phyloP scores from a whole-genome alignment of 2,329 filamentous ascomycete species.

The Fusarium aywerte region DNA sequence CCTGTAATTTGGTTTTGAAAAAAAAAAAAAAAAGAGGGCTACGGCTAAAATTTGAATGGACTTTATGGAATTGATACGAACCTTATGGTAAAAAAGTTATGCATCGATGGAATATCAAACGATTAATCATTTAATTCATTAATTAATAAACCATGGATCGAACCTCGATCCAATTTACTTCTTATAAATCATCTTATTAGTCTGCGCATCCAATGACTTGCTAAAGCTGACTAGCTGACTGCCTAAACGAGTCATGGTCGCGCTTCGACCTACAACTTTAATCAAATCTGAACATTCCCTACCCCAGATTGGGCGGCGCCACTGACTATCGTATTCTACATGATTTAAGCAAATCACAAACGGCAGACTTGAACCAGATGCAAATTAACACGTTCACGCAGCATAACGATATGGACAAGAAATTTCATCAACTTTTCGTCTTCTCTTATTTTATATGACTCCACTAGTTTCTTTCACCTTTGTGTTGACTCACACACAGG shows the following conservation, averaged over 20 bases:
- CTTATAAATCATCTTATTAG: not conserved
- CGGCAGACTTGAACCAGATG: not conserved
- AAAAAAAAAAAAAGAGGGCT: too few species aligned
- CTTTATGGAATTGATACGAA: constrained; percentile 3
- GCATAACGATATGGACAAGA: not conserved
- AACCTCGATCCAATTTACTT: not conserved
- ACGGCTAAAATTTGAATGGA: constrained; percentile 16
- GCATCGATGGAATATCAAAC: constrained; percentile 23
- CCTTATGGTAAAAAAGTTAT: constrained; percentile 4
- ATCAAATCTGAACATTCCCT: not conserved
- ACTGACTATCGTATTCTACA: not conserved
- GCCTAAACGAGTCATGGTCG: not conserved
- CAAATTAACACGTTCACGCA: not conserved
- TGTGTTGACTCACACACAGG: constrained; percentile 37
- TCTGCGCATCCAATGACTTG: not conserved
- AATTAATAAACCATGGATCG: constrained; percentile 21
- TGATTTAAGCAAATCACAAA: not conserved
- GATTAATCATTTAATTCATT: constrained; percentile 43
- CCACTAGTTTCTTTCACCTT: constrained; percentile 1
- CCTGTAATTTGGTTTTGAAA: constrained; percentile 45
- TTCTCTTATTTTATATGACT: constrained; percentile 15
- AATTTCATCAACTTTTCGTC: constrained; percentile 6
- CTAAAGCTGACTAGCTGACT: not conserved
- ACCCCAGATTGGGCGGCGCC: not conserved
- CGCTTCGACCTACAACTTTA: not conserved